Conservation (phyloP, 2,329 filamentous ascomycete genomes). For the Phoma herbarum region DNA sequence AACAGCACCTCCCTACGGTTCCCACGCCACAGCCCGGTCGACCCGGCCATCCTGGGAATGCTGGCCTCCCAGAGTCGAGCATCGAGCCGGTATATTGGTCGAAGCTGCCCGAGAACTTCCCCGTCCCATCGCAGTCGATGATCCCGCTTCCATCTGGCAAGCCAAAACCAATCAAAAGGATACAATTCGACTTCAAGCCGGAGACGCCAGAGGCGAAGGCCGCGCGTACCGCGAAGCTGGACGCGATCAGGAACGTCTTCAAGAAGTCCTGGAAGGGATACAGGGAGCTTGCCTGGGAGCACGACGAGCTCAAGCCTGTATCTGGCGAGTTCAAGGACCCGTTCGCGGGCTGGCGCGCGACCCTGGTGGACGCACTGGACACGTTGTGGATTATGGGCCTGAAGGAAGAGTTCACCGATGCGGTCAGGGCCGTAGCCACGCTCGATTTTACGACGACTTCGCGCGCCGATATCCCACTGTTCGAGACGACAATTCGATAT, state of each 20-base stretch:
- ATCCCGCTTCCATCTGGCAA: slow-evolving; percentile 78
- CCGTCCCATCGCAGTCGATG: slow-evolving; percentile 73
- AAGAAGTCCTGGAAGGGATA: slow-evolving; percentile 84
- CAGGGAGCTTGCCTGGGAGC: slow-evolving; percentile 78
- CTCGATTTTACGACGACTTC: slow-evolving; percentile 69
- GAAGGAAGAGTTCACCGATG: slow-evolving; percentile 70
- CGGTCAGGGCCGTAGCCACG: slow-evolving; percentile 64
- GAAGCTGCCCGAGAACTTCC: slow-evolving; percentile 78
- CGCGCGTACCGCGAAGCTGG: slow-evolving; percentile 70
- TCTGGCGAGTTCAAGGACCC: slow-evolving; percentile 74
- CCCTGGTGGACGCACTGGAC: slow-evolving; percentile 78
- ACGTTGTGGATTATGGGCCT: slow-evolving; percentile 78
- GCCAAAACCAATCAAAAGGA: slow-evolving; percentile 74
- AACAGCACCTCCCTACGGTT: slow-evolving; percentile 28
- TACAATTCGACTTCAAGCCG: slow-evolving; percentile 76
- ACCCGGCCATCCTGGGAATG: slow-evolving; percentile 25
- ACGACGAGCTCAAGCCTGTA: slow-evolving; percentile 85
- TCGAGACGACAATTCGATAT: slow-evolving; percentile 77
- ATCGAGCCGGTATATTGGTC: slow-evolving; percentile 70
- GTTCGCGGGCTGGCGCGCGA: slow-evolving; percentile 92
- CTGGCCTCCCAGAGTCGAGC: slow-evolving; percentile 35
- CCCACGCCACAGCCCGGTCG: slow-evolving; percentile 26
- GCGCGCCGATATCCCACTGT: slow-evolving; percentile 66
- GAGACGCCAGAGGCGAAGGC: slow-evolving; percentile 63
- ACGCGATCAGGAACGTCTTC: slow-evolving; percentile 76